A percentile compares a stretch with the other conserved stretches of the same genome.
These are phyloP conservation scores for Alternaria novae-zelandiae DNA, from an alignment of 2,329 filamentous ascomycete species.

Conservation along the genomic window DNA sequence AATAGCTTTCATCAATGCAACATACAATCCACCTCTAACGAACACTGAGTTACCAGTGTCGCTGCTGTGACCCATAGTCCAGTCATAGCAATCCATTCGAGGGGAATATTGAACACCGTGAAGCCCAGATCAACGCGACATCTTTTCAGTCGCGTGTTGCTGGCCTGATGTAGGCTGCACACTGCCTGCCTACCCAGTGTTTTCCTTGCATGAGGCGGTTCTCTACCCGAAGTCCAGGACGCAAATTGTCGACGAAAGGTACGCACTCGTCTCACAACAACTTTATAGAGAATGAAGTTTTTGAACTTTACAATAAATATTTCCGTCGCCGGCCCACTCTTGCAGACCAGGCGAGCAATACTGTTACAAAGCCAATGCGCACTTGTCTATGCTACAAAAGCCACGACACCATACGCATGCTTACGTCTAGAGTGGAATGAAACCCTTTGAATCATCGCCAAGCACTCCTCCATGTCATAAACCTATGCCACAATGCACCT, in stretches of 20 bases:
- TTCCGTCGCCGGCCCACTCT: not conserved
- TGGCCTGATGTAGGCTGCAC: not conserved
- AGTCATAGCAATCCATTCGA: not conserved
- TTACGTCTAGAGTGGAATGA: slow-evolving; percentile 11
- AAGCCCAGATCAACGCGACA: not conserved
- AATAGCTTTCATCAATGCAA: not conserved
- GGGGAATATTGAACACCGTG: not conserved
- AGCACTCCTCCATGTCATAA: not conserved
- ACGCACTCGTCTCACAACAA: fast-evolving
- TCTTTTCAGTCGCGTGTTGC: not conserved
- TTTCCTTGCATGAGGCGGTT: not conserved
- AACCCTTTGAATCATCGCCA: slow-evolving; percentile 1
- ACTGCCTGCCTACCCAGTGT: not conserved
- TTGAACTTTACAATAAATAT: not conserved
- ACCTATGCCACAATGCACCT: not conserved
- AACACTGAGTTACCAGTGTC: not conserved
- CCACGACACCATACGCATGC: slow-evolving; percentile 4
- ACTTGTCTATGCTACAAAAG: not conserved
- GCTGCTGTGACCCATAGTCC: not conserved
- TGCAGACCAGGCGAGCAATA: not conserved
- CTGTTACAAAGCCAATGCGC: not conserved
- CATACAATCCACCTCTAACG: not conserved
- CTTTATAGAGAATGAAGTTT: fast-evolving
- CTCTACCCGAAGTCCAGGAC: not conserved
- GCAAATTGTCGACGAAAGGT: not conserved